phyloP scores from a whole-genome alignment of 257 asterid genomes.

The Leptodermis oblonga region DNA sequence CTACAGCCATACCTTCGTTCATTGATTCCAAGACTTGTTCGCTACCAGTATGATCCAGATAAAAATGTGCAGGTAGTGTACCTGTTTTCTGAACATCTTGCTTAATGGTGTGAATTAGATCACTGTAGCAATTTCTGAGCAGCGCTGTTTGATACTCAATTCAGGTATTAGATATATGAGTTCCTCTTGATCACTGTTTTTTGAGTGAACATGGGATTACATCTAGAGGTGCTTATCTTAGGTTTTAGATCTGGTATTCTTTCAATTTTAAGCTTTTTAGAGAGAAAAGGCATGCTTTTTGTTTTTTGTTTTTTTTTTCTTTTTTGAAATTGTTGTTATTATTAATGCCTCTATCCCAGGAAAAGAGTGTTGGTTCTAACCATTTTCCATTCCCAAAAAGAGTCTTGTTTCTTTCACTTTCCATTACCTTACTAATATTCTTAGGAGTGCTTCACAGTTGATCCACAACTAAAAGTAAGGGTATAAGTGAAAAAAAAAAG shows the following conservation, averaged over 20 bases:
- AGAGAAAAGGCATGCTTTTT: neutral
- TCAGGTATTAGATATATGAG: too few relatives aligned
- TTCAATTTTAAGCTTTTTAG: neutral
- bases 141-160: neutral
- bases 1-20: conserved; percentile 73
- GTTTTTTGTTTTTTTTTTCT: conserved; percentile 6
- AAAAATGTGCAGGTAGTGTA: conserved; percentile 87
- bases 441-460: too few relatives aligned
- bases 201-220: neutral
- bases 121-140: neutral
- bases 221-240: neutral
- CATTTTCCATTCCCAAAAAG: too few relatives aligned
- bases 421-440: too few relatives aligned
- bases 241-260: neutral
- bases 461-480: too few relatives aligned
- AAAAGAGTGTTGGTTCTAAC: too few relatives aligned
- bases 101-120: neutral
- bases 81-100: neutral
- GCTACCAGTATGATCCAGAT: conserved; percentile 98
- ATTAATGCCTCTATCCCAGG: too few relatives aligned
- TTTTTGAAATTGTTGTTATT: too few relatives aligned
- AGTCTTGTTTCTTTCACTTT: too few relatives aligned
- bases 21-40: conserved; percentile 85
- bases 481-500: too few relatives aligned
- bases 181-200: neutral